These are phyloP conservation scores for Scortechinia acanthostroma DNA, from an alignment of 2,329 filamentous ascomycete species.

Conservation along the genomic window DNA sequence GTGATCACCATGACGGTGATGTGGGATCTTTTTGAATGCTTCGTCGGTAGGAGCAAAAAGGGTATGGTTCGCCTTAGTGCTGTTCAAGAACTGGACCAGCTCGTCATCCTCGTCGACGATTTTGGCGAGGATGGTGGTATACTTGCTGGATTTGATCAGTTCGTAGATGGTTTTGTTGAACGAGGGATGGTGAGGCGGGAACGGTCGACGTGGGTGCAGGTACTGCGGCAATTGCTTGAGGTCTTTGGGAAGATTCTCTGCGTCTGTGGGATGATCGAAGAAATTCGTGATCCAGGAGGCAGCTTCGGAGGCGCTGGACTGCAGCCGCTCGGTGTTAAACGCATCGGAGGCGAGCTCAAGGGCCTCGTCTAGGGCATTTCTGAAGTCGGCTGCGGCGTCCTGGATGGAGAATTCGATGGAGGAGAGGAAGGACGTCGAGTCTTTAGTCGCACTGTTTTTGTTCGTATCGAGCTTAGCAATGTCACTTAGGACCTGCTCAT, in stretches of 20 bases:
- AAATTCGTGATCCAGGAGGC: not conserved
- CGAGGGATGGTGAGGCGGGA: too few relatives aligned
- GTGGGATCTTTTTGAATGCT: slow-evolving; percentile 66
- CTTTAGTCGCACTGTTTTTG: slow-evolving; percentile 1
- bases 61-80: slow-evolving; percentile 69
- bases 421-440: too few relatives aligned
- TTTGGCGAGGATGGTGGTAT: slow-evolving; percentile 71
- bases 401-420: too few relatives aligned
- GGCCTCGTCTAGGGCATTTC: not conserved
- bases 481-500: not conserved
- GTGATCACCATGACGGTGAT: too few relatives aligned
- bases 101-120: slow-evolving; percentile 69
- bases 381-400: too few relatives aligned
- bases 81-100: slow-evolving; percentile 68
- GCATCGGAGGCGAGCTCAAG: not conserved
- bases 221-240: too few relatives aligned
- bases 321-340: too few relatives aligned
- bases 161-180: slow-evolving; percentile 72
- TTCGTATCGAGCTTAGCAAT: not conserved
- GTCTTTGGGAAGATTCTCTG: too few relatives aligned
- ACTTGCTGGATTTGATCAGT: slow-evolving; percentile 67
- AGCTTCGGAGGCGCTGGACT: too few relatives aligned
- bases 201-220: too few relatives aligned
- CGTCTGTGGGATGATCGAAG: not conserved
- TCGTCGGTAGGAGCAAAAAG: slow-evolving; percentile 73